Conservation (phyloP, 1,284 basidiomycete genomes). For the Schizopora paradoxa region DNA sequence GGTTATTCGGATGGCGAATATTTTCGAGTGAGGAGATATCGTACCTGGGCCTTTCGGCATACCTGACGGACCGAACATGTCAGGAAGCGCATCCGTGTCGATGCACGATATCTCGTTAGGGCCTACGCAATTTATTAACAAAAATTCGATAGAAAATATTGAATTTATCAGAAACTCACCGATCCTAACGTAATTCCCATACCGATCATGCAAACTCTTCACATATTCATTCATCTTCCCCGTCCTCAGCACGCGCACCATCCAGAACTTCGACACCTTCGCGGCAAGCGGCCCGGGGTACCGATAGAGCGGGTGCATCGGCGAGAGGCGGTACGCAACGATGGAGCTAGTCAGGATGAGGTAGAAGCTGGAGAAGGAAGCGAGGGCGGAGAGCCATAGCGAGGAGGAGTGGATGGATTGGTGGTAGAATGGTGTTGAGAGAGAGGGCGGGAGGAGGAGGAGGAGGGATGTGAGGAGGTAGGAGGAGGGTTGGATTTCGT, state of each 20-base stretch:
- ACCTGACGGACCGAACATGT: slow-evolving; percentile 27
- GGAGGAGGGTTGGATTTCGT: slow-evolving; percentile 4
- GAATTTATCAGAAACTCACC: slow-evolving; percentile 15
- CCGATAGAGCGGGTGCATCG: slow-evolving; percentile 22
- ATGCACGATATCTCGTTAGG: slow-evolving; percentile 34
- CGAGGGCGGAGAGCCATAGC: not conserved
- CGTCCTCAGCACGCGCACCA: slow-evolving; percentile 9
- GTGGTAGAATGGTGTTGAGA: not conserved
- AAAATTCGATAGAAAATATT: not conserved
- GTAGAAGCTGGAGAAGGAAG: slow-evolving; percentile 9
- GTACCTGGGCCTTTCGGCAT: slow-evolving; percentile 31
- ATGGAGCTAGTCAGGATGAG: slow-evolving; percentile 6
- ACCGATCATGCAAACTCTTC: slow-evolving; percentile 18
- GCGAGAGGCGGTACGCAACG: slow-evolving; percentile 22
- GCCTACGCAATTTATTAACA: slow-evolving; percentile 20
- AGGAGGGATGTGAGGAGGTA: slow-evolving; percentile 1
- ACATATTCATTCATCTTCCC: too few species aligned
- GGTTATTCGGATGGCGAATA: too few species aligned
- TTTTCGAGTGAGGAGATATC: too few species aligned
- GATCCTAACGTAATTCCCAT: slow-evolving; percentile 20
- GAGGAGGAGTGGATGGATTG: slow-evolving; percentile 1
- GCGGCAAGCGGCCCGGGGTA: slow-evolving; percentile 22
- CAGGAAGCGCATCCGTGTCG: slow-evolving; percentile 26
- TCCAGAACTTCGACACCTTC: slow-evolving; percentile 20
- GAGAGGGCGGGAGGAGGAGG: slow-evolving; percentile 5